Evolutionary conservation across 257 asterid genomes (phyloP).

Genomic region (Rehmannia glutinosa): DNA sequence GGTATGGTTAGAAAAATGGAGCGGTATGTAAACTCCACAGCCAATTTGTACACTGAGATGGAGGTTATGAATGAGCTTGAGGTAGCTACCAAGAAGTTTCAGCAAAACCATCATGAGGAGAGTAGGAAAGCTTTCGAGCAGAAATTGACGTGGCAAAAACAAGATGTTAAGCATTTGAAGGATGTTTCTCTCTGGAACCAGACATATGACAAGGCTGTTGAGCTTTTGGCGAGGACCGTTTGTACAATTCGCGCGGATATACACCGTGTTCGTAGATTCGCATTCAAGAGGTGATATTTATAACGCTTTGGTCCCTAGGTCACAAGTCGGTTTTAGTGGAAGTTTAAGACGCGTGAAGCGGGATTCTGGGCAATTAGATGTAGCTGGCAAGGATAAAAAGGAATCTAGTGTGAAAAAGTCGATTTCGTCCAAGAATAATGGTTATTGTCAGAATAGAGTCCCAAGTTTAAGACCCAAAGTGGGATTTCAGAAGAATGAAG

Average conservation of each 20-base stretch:
- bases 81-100: constrained; percentile 64
- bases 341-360: constrained; percentile 22
- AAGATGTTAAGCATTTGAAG: constrained; percentile 77
- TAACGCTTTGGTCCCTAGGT: constrained; percentile 16
- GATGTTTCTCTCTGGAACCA: constrained; percentile 82
- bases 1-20: constrained; percentile 73
- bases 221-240: constrained; percentile 66
- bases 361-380: constrained; percentile 19
- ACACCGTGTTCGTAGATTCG: constrained; percentile 41
- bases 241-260: constrained; percentile 58
- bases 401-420: constrained; percentile 18
- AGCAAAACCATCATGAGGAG: constrained; percentile 69
- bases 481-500: constrained; percentile 33
- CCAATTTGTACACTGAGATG: constrained; percentile 59
- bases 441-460: constrained; percentile 22
- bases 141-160: constrained; percentile 81
- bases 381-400: constrained; percentile 11
- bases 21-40: constrained; percentile 53
- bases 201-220: constrained; percentile 78
- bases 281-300: constrained; percentile 23
- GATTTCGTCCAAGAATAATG: constrained; percentile 24
- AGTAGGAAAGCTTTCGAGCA: constrained; percentile 74
- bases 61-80: constrained; percentile 79
- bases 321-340: constrained; percentile 28
- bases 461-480: constrained; percentile 38